Percentiles rank a stretch among this genome's conserved stretches.
Conservation (phyloP, 805 yeast genomes). For the Kazachstania viticola region DNA sequence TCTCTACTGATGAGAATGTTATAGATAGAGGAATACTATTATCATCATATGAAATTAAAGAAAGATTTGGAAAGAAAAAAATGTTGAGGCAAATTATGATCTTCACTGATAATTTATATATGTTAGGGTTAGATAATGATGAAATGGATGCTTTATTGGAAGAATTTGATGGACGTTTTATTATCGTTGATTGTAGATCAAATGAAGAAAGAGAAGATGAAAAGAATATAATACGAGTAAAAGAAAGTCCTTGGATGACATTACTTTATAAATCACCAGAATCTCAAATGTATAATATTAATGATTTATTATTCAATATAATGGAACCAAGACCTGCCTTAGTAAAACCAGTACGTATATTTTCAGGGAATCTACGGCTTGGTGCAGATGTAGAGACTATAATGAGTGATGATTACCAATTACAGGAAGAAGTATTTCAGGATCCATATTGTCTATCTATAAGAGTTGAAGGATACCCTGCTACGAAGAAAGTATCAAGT, state of each 20-base stretch:
- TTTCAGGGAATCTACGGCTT: constrained; percentile 20
- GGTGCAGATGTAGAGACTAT: constrained; percentile 13
- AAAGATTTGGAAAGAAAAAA: constrained; percentile 14
- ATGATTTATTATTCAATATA: constrained; percentile 11
- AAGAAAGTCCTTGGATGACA: constrained; percentile 11
- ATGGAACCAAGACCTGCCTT: constrained; percentile 8
- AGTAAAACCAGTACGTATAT: constrained; percentile 23
- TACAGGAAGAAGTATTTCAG: constrained; percentile 6
- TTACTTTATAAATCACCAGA: constrained; percentile 10
- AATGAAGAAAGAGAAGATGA: background rate
- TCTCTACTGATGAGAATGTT: constrained; percentile 1
- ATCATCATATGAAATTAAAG: constrained; percentile 16
- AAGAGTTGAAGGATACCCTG: constrained; percentile 51
- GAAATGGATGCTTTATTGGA: constrained; percentile 15
- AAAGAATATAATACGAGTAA: background rate
- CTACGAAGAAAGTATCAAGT: constrained; percentile 25
- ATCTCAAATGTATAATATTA: constrained; percentile 8
- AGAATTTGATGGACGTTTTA: constrained; percentile 12
- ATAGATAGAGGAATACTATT: constrained; percentile 17
- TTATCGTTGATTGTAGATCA: constrained; percentile 15
- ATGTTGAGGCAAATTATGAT: constrained; percentile 16
- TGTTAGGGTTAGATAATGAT: constrained; percentile 15
- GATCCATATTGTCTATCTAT: constrained; percentile 29
- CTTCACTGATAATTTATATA: constrained; percentile 17
- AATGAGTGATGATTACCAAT: background rate